Evolutionary conservation across 768 basidiomycete species (phyloP).

Genomic region (Amyloporia xantha): DNA sequence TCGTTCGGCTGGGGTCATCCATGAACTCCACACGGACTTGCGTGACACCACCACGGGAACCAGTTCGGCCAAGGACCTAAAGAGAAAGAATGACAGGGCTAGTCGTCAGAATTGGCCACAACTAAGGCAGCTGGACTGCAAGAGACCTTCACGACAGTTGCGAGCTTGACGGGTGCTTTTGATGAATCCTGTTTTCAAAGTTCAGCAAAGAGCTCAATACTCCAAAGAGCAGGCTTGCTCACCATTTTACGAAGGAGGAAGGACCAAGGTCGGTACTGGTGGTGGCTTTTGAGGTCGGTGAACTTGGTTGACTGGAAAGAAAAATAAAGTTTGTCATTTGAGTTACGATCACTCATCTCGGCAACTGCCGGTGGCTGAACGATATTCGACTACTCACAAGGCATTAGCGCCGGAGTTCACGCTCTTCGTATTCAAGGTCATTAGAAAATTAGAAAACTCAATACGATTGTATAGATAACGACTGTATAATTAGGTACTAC

Average conservation of each 20-base stretch:
- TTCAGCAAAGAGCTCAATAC: constrained; percentile 12
- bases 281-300: constrained; percentile 21
- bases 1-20: constrained; percentile 92
- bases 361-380: constrained; percentile 14
- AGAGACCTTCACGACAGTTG: constrained; percentile 89
- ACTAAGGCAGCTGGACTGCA: constrained; percentile 1
- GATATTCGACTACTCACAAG: too few species aligned
- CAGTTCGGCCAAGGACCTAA: constrained; percentile 96
- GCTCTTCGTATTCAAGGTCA: too few species aligned
- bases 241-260: constrained; percentile 25
- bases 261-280: constrained; percentile 22
- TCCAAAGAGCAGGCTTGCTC: not conserved
- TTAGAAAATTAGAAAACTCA: too few species aligned
- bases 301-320: constrained; percentile 15
- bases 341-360: constrained; percentile 11
- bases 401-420: too few species aligned
- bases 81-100: constrained; percentile 3
- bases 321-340: constrained; percentile 26
- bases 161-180: constrained; percentile 94
- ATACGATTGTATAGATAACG: too few species aligned
- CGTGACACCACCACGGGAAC: constrained; percentile 97
- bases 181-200: constrained; percentile 58
- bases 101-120: constrained; percentile 11
- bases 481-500: too few species aligned
- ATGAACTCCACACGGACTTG: constrained; percentile 99